A percentile compares a stretch with the other conserved stretches of the same genome.
These are phyloP conservation scores for Chlorophyllum brunneum DNA, from an alignment of 768 basidiomycete species.

Conservation along the genomic window DNA sequence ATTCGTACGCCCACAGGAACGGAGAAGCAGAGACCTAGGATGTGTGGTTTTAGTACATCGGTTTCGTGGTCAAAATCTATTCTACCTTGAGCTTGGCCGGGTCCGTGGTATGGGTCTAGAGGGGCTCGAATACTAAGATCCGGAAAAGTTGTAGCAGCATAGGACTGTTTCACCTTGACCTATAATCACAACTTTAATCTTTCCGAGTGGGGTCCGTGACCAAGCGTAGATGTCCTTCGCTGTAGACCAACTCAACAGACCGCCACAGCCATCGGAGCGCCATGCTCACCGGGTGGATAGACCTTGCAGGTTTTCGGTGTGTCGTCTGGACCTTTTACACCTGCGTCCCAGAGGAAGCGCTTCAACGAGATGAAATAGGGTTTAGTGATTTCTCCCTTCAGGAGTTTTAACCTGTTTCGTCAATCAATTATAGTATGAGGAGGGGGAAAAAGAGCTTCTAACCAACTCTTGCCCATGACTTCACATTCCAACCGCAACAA, in stretches of 20 bases:
- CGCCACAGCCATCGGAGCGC: neutral
- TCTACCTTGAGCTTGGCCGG: conserved; percentile 82
- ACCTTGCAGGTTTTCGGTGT: conserved; percentile 47
- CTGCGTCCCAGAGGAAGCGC: conserved; percentile 62
- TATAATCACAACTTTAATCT: conserved; percentile 85
- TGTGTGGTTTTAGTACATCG: conserved; percentile 14
- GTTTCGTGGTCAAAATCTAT: conserved; percentile 1
- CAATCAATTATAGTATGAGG: neutral
- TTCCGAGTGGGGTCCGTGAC: conserved; percentile 83
- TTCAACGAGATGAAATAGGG: conserved; percentile 76
- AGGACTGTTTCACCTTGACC: conserved; percentile 49
- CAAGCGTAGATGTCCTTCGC: conserved; percentile 88
- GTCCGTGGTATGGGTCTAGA: conserved; percentile 76
- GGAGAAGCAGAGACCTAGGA: conserved; percentile 79
- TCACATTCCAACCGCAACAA: conserved; percentile 68
- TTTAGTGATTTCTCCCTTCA: conserved; percentile 72
- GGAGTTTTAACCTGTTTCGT: conserved; percentile 58
- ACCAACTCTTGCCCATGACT: conserved; percentile 75
- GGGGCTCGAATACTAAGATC: neutral
- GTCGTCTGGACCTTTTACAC: conserved; percentile 51
- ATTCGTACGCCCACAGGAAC: conserved; percentile 73
- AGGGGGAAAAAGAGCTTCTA: conserved; percentile 18
- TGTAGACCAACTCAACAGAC: neutral
- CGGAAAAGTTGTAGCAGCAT: neutral
- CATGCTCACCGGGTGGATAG: conserved; percentile 70